Conservation (phyloP, 495 filamentous ascomycete genomes). For the Chaetomium tenue region DNA sequence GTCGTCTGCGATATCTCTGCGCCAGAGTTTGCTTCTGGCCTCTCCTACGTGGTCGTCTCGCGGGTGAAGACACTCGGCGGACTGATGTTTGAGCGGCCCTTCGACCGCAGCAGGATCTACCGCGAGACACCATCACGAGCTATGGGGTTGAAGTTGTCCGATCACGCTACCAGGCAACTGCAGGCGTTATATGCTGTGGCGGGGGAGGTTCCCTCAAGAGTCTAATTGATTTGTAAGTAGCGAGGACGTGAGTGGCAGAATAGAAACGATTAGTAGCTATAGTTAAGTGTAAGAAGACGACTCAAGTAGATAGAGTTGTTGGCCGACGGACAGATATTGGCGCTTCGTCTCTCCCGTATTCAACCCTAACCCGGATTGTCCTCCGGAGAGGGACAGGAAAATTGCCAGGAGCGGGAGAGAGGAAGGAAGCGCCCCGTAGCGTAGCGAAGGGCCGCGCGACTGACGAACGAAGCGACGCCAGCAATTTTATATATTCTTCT, state of each 20-base stretch:
- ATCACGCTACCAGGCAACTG: neutral
- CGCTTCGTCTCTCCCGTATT: conserved; percentile 13
- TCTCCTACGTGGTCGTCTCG: too few relatives aligned
- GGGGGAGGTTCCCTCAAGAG: neutral
- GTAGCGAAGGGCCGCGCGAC: conserved; percentile 15
- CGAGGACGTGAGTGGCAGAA: neutral
- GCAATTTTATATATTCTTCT: too few relatives aligned
- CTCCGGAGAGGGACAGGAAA: conserved; percentile 14
- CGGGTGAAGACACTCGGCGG: too few relatives aligned
- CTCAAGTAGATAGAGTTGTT: neutral
- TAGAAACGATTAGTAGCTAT: neutral
- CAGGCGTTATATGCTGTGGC: neutral
- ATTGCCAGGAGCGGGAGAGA: conserved; percentile 15
- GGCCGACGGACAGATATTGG: conserved; percentile 12
- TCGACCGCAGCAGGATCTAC: too few relatives aligned
- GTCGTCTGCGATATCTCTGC: too few relatives aligned
- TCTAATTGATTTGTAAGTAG: neutral
- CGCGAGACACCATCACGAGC: neutral
- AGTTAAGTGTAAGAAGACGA: neutral
- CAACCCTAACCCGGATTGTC: conserved; percentile 8
- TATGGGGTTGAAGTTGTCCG: conserved; percentile 3
- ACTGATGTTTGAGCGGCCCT: too few relatives aligned
- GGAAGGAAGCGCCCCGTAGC: conserved; percentile 17
- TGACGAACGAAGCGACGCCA: conserved; percentile 16
- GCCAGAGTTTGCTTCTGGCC: too few relatives aligned